Conservation (phyloP, 1,284 basidiomycete species). For the Apiotrichum brassicae region DNA sequence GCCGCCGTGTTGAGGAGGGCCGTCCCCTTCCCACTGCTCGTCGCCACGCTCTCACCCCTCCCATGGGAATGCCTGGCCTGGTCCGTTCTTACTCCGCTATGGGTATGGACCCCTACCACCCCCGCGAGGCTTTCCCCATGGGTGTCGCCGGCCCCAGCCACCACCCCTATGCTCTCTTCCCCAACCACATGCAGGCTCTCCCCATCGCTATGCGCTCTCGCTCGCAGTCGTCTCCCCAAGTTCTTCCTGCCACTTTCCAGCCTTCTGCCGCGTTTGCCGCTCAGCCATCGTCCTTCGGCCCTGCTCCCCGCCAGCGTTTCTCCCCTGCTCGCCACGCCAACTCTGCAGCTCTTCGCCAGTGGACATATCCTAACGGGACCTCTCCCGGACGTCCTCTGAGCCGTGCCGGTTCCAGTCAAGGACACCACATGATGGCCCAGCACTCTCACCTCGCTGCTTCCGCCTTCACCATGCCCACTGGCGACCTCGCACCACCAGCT, state of each 20-base stretch:
- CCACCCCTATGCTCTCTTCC: constrained; percentile 8
- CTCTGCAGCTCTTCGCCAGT: constrained; percentile 12
- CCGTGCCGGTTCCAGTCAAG: constrained; percentile 13
- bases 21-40: constrained; percentile 17
- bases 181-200: constrained; percentile 5
- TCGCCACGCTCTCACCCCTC: constrained; percentile 7
- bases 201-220: constrained; percentile 10
- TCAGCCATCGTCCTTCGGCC: constrained; percentile 15
- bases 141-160: constrained; percentile 9
- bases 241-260: constrained; percentile 1
- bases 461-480: constrained; percentile 11
- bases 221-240: constrained; percentile 20
- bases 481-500: not conserved
- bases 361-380: constrained; percentile 3
- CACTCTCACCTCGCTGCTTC: constrained; percentile 11
- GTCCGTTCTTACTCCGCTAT: constrained; percentile 17
- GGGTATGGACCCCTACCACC: constrained; percentile 13
- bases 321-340: constrained; percentile 14
- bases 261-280: constrained; percentile 1
- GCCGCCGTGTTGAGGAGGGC: constrained; percentile 18
- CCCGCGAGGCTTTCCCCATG: constrained; percentile 13
- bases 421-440: constrained; percentile 3
- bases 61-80: constrained; percentile 8
- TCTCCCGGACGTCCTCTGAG: constrained; percentile 13
- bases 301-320: constrained; percentile 17